phyloP scores from a whole-genome alignment of 129 eudicot species.

The sunflower (Helianthus annuus) region DNA sequence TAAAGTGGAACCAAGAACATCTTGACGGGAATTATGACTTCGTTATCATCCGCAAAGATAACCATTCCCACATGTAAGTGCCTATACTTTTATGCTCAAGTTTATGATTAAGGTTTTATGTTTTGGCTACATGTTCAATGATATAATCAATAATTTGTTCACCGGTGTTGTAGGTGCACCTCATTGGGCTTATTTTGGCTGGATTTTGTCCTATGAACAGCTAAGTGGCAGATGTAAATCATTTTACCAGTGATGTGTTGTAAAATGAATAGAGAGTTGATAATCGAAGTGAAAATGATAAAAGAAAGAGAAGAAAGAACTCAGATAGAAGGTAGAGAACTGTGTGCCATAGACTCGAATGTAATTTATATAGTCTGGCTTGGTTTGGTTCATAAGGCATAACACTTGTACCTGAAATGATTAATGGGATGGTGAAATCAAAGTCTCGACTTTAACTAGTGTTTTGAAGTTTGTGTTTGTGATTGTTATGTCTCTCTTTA shows the following conservation, averaged over 20 bases:
- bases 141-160: no score
- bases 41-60: no score
- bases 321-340: conserved; percentile 11
- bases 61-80: no score
- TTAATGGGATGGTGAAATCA: conserved; percentile 25
- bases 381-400: no score
- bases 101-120: no score
- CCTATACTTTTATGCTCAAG: no score
- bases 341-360: conserved; percentile 22
- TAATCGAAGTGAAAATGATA: not conserved
- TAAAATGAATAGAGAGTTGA: no score
- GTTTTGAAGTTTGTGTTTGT: not conserved
- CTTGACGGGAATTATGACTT: no score
- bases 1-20: no score
- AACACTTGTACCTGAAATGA: no score
- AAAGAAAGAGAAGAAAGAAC: conserved; percentile 2
- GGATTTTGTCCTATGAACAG: conserved; percentile 5
- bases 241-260: not conserved
- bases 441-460: conserved; percentile 17
- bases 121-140: no score
- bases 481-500: not conserved
- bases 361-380: no score
- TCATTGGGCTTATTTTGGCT: conserved; percentile 8
- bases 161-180: not conserved
- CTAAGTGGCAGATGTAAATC: conserved; percentile 24